Evolutionary conservation across 208 protist species (phyloP).

Genomic region (Kentomonas sorsogonicus): DNA sequence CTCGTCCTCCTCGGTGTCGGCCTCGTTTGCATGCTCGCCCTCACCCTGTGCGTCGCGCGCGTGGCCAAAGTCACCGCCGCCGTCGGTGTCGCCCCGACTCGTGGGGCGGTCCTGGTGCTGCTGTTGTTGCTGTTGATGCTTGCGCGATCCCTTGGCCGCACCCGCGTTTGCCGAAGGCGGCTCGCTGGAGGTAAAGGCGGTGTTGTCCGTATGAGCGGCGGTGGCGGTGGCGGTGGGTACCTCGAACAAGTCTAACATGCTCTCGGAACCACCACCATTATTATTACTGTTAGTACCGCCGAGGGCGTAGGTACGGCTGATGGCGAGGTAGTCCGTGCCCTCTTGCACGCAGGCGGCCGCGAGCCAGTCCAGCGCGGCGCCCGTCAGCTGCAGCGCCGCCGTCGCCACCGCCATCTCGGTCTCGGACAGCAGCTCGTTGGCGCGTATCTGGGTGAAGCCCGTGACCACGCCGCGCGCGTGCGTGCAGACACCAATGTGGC

Average conservation of each 20-base stretch:
- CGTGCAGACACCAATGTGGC: slow-evolving; percentile 71
- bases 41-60: not conserved
- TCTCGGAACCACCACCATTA: too few relatives aligned
- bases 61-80: too few relatives aligned
- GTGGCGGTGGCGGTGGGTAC: slow-evolving; percentile 17
- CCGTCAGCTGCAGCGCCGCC: slow-evolving; percentile 81
- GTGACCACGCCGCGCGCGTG: slow-evolving; percentile 75
- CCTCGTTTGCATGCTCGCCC: not conserved
- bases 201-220: not conserved
- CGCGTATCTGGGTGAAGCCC: slow-evolving; percentile 61
- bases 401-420: slow-evolving; percentile 59
- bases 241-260: slow-evolving; percentile 77
- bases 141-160: not conserved
- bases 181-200: not conserved
- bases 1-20: slow-evolving; percentile 16
- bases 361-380: slow-evolving; percentile 70
- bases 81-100: not conserved
- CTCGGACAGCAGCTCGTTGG: slow-evolving; percentile 57
- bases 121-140: not conserved
- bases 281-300: too few relatives aligned
- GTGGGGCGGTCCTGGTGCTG: not conserved
- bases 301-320: slow-evolving; percentile 46
- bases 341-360: slow-evolving; percentile 56
- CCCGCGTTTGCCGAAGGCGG: not conserved
- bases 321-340: slow-evolving; percentile 55